Evolutionary conservation across 202 grass and related monocot genomes (phyloP), one percentile per base, ranked within the genome.

Genomic region (Panicum hallii): DNA sequence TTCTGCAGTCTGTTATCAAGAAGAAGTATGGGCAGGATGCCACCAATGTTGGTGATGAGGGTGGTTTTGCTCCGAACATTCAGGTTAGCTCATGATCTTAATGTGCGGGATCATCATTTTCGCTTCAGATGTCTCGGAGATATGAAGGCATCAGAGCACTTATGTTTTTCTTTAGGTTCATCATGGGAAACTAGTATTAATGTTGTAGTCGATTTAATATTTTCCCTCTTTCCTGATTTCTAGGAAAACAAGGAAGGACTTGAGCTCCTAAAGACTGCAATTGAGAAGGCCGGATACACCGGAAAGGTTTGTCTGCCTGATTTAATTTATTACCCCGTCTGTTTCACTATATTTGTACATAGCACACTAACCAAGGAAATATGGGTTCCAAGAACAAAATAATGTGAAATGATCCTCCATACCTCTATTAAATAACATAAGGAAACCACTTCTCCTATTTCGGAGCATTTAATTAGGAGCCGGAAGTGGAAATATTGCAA

Each of bases 241-340:
- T 64, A 97, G 95, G 95, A 98, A 83, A 98, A 95, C 89, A 98
- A 98, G 79, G 95, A 98, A 67, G 95, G 95, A 69, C 95, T 98
- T 83, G 95, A 98, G 67, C 85, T 98, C 42, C 54, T 98, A 70
- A 98, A 98, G 85, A 90, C 89, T 47, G 95, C 95, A 43, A 98
- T 98, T 80, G 92, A 72, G 5, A 98, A 95, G 88, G 95, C 95
- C 87, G 92, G 95, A 54, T 98, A 98, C 83, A 98, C 95, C 20
- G 93, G 95, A 41, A 98, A 95, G 58, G 92, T 98, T 48, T 13
- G 68, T 71, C 44, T 48, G 68, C n/a, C 48, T 45, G 41, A 71
- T 47, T 28, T 71, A 9, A 38, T 28, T 71, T 44, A n/a, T 8
- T 43, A 11, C n/a, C n/a, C 7, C 1, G 9, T 58, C 20, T 58